Conservation (phyloP, 2,329 filamentous ascomycete genomes). For the Aspergillus unguis region DNA sequence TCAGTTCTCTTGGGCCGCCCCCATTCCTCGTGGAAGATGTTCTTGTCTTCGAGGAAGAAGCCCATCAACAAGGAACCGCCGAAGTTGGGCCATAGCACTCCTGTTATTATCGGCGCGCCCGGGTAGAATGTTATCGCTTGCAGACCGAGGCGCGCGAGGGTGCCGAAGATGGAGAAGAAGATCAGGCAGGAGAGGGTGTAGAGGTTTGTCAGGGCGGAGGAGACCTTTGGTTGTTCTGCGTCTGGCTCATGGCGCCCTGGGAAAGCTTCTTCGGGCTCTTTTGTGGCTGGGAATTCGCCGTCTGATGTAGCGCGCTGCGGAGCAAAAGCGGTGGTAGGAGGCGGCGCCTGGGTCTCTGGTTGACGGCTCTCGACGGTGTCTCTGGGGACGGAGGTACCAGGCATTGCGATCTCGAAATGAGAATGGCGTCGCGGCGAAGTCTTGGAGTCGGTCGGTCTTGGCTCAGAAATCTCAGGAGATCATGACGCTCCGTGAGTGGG, state of each 20-base stretch:
- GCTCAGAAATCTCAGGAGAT: not conserved
- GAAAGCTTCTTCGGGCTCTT: slow-evolving; percentile 10
- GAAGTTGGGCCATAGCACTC: slow-evolving; percentile 84
- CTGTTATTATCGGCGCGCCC: slow-evolving; percentile 69
- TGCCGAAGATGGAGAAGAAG: slow-evolving; percentile 81
- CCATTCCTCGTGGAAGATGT: slow-evolving; percentile 69
- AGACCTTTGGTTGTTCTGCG: slow-evolving; percentile 34
- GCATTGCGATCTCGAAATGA: too few relatives aligned
- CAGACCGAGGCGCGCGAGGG: slow-evolving; percentile 75
- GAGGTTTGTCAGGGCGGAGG: slow-evolving; percentile 54
- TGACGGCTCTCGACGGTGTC: slow-evolving; percentile 17
- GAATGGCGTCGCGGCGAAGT: not conserved
- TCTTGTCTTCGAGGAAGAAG: slow-evolving; percentile 75
- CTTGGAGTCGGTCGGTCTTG: too few relatives aligned
- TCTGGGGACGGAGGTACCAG: not conserved
- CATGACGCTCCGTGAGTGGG: slow-evolving; percentile 4
- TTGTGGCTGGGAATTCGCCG: slow-evolving; percentile 32
- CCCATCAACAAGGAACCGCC: slow-evolving; percentile 79
- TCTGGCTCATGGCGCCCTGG: slow-evolving; percentile 12
- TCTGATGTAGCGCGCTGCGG: slow-evolving; percentile 33
- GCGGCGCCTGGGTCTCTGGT: slow-evolving; percentile 32
- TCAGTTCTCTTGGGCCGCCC: slow-evolving; percentile 31
- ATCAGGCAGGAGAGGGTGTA: slow-evolving; percentile 79
- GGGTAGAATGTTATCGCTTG: slow-evolving; percentile 77
- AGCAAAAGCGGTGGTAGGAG: slow-evolving; percentile 45